Conservation (phyloP, 305 asterid genomes). For the Solanum hybrid region DNA sequence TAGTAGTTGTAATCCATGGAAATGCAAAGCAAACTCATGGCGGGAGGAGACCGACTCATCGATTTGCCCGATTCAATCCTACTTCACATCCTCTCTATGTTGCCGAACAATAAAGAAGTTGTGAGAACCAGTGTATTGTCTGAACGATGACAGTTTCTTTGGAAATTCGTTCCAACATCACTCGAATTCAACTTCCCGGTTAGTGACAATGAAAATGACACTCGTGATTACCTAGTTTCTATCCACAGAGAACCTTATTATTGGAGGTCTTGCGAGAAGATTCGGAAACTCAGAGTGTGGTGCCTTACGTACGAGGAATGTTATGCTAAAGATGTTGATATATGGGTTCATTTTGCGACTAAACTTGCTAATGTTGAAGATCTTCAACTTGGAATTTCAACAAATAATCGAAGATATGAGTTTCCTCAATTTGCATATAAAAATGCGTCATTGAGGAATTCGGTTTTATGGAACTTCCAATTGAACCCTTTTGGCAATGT, state of each 20-base stretch:
- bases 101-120: neutral
- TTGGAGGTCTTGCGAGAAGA: neutral
- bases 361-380: neutral
- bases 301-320: neutral
- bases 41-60: neutral
- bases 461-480: neutral
- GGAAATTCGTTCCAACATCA: neutral
- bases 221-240: neutral
- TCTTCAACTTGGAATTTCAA: neutral
- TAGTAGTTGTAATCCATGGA: neutral
- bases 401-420: neutral
- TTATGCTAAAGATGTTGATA: neutral
- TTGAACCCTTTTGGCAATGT: neutral
- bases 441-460: neutral
- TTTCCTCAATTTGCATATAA: neutral
- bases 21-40: neutral
- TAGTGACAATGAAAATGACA: neutral
- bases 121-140: neutral
- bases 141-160: neutral
- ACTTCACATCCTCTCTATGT: neutral
- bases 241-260: neutral
- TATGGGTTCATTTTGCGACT: neutral
- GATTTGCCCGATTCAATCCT: neutral
- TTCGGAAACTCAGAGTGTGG: neutral
- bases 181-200: neutral